Percentiles rank a stretch among this genome's conserved stretches.
phyloP scores from a whole-genome alignment of 768 basidiomycete species.

The Boletales sp. region DNA sequence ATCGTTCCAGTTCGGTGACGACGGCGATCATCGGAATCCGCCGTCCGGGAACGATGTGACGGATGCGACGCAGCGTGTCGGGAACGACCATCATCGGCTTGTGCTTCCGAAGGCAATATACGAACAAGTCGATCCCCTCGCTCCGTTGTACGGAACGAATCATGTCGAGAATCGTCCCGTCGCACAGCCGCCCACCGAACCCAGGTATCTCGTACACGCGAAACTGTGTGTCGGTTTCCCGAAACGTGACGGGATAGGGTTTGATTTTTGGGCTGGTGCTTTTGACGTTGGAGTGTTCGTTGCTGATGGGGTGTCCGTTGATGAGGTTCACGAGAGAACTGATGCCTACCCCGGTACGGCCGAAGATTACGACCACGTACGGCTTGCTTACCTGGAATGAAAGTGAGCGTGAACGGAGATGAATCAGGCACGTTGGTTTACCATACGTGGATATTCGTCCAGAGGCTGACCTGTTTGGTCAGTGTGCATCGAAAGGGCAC shows the following conservation, averaged over 20 bases:
- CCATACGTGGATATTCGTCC: background rate
- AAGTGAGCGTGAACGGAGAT: background rate
- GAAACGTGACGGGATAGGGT: background rate
- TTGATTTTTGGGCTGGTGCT: background rate
- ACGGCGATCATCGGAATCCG: conserved; percentile 21
- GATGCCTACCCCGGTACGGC: conserved; percentile 26
- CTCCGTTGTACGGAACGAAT: conserved; percentile 13
- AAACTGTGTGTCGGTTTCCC: background rate
- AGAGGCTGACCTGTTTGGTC: background rate
- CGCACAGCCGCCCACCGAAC: conserved; percentile 7
- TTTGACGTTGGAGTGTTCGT: conserved; percentile 10
- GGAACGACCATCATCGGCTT: conserved; percentile 14
- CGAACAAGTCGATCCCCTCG: conserved; percentile 19
- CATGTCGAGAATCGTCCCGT: conserved; percentile 10
- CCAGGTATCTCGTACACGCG: conserved; percentile 24
- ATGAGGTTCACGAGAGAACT: conserved; percentile 30
- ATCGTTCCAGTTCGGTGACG: conserved; percentile 26
- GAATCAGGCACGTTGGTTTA: background rate
- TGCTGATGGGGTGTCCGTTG: conserved; percentile 14
- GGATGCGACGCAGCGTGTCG: conserved; percentile 4
- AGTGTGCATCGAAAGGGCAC: background rate
- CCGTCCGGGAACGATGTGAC: background rate
- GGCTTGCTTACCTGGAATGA: conserved; percentile 3
- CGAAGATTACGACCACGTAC: conserved; percentile 27
- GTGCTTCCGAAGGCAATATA: conserved; percentile 24